These are phyloP conservation scores for Jacaranda copaia DNA, from an alignment of 257 asterid species.

Conservation along the genomic window DNA sequence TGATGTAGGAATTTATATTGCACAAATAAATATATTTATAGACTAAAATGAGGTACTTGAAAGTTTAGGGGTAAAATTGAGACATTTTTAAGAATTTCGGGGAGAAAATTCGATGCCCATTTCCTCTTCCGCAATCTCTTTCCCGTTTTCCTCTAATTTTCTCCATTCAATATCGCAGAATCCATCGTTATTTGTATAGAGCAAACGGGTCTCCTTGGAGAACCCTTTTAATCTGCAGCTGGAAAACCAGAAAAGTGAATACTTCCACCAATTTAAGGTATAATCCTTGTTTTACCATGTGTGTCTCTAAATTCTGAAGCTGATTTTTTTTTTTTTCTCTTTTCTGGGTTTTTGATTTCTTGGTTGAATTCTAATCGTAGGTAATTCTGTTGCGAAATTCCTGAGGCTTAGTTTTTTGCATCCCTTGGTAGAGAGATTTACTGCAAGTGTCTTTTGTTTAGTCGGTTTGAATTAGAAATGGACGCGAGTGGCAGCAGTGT, in stretches of 20 bases:
- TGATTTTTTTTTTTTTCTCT: not conserved
- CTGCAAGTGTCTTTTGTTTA: conserved; percentile 4
- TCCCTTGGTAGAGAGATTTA: conserved; percentile 11
- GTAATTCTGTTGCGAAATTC: conserved; percentile 24
- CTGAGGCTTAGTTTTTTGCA: conserved; percentile 24
- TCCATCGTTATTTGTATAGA: conserved; percentile 5
- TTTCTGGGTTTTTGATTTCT: conserved; percentile 19
- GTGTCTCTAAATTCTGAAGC: conserved; percentile 8
- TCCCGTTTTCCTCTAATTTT: conserved; percentile 18
- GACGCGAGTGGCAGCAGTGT: conserved; percentile 52
- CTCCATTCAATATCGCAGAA: conserved; percentile 26
- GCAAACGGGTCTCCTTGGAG: conserved; percentile 19
- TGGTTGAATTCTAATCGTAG: conserved; percentile 31
- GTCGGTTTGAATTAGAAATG: conserved; percentile 48
- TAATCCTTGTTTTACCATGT: not conserved
- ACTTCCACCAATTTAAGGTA: conserved; percentile 39
- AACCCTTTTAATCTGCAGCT: conserved; percentile 28
- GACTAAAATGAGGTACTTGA: conserved; percentile 10
- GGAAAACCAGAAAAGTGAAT: conserved; percentile 16
- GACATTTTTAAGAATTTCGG: conserved; percentile 6
- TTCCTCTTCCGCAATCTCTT: conserved; percentile 29
- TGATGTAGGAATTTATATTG: not conserved
- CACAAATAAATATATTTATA: not conserved
- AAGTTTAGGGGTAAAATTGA: conserved; percentile 32
- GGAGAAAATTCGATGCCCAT: conserved; percentile 6